These are phyloP conservation scores for Mollisiaceae sp. DNA, from an alignment of 2,329 filamentous ascomycete species.

Conservation along the genomic window DNA sequence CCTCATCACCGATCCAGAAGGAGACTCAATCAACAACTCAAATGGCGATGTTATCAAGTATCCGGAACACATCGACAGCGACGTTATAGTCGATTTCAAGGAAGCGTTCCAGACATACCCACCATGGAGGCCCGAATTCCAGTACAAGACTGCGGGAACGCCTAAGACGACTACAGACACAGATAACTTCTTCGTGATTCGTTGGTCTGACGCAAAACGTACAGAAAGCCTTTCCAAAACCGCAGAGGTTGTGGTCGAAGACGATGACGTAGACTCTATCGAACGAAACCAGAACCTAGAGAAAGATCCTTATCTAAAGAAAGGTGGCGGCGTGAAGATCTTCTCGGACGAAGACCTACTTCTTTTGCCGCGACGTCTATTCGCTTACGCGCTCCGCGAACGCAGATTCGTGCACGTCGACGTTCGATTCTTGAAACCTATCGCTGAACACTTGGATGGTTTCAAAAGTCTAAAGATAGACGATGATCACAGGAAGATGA, in stretches of 20 bases:
- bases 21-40: constrained; percentile 4
- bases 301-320: constrained; percentile 1
- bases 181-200: constrained; percentile 48
- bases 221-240: constrained; percentile 39
- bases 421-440: constrained; percentile 28
- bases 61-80: constrained; percentile 35
- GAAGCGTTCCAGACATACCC: constrained; percentile 27
- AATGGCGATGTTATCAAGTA: constrained; percentile 11
- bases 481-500: constrained; percentile 33
- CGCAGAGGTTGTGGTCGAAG: constrained; percentile 10
- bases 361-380: constrained; percentile 53
- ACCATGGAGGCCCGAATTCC: background rate
- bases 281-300: background rate
- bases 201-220: constrained; percentile 53
- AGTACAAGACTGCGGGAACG: constrained; percentile 14
- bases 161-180: constrained; percentile 45
- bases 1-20: background rate
- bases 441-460: constrained; percentile 38
- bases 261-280: background rate
- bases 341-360: constrained; percentile 50
- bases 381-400: constrained; percentile 37
- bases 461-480: constrained; percentile 47
- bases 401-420: constrained; percentile 36
- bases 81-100: constrained; percentile 38
- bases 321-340: constrained; percentile 43